These are phyloP conservation scores for Aspergillus sp. DNA, from an alignment of 2,329 filamentous ascomycete species.

Conservation along the genomic window DNA sequence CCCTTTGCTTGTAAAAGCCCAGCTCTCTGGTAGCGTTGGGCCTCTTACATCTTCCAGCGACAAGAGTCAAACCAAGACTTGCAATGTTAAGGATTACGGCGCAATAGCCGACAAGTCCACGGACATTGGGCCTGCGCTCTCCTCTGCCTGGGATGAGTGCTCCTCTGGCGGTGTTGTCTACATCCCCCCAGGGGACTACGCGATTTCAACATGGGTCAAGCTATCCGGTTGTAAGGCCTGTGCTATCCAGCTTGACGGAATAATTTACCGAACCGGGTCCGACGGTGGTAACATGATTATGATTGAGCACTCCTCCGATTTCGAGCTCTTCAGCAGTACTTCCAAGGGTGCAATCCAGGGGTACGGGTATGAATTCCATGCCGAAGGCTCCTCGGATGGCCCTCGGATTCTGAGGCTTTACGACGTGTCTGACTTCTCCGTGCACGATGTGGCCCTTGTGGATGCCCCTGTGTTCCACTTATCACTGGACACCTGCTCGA, in stretches of 20 bases:
- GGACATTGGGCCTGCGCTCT: constrained; percentile 51
- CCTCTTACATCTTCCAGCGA: constrained; percentile 11
- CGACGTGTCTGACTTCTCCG: constrained; percentile 48
- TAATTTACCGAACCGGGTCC: constrained; percentile 53
- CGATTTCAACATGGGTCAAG: constrained; percentile 51
- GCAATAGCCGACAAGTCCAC: constrained; percentile 52
- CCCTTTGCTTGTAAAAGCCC: constrained; percentile 11
- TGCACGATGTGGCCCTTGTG: constrained; percentile 51
- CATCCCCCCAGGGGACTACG: constrained; percentile 52
- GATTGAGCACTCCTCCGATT: constrained; percentile 51
- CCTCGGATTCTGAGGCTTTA: constrained; percentile 49
- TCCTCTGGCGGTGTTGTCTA: constrained; percentile 52
- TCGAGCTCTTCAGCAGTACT: constrained; percentile 55
- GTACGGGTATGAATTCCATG: constrained; percentile 51
- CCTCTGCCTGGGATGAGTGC: constrained; percentile 52
- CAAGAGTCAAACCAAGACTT: constrained; percentile 33
- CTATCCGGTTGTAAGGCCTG: constrained; percentile 49
- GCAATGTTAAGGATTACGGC: constrained; percentile 55
- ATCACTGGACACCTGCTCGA: constrained; percentile 50
- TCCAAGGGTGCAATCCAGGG: constrained; percentile 55
- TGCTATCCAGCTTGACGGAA: constrained; percentile 55
- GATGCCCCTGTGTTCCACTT: constrained; percentile 55
- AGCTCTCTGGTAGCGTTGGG: constrained; percentile 18
- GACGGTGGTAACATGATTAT: constrained; percentile 55
- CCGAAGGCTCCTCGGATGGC: constrained; percentile 39